Evolutionary conservation across 495 filamentous ascomycete genomes (phyloP).

Genomic region (Penicillium pancosmium): DNA sequence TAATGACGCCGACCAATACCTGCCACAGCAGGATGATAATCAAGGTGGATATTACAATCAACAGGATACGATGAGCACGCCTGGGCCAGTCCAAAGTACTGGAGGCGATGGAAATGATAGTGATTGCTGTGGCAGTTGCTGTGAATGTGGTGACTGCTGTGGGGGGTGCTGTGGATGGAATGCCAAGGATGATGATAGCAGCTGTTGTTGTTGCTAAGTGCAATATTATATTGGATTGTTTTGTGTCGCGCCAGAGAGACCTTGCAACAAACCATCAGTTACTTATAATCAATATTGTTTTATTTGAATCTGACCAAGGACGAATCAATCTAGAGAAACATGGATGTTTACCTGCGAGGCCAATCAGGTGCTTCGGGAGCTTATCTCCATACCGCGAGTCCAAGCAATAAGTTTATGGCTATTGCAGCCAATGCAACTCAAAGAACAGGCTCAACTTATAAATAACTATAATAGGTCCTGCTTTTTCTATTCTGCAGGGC

Average conservation of each 20-base stretch:
- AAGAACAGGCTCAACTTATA: no score
- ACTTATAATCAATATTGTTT: no score
- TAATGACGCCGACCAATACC: background rate
- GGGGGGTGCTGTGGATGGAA: background rate
- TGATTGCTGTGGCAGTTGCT: background rate
- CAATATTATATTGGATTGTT: background rate
- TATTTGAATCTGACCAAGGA: no score
- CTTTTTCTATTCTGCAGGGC: no score
- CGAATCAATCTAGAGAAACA: no score
- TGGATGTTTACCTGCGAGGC: no score
- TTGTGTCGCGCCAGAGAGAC: background rate
- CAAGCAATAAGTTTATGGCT: background rate
- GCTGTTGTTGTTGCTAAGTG: constrained; percentile 1
- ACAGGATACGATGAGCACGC: background rate
- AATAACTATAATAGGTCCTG: no score
- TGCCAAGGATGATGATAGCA: background rate
- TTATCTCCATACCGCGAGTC: background rate
- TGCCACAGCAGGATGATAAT: background rate
- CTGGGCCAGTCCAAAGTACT: background rate
- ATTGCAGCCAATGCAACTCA: background rate
- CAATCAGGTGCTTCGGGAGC: no score
- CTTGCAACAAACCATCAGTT: no score
- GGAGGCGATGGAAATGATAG: background rate
- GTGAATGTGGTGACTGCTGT: background rate
- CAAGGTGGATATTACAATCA: background rate